Conservation (phyloP, 2,329 filamentous ascomycete species). For the Ophiostoma populinum region DNA sequence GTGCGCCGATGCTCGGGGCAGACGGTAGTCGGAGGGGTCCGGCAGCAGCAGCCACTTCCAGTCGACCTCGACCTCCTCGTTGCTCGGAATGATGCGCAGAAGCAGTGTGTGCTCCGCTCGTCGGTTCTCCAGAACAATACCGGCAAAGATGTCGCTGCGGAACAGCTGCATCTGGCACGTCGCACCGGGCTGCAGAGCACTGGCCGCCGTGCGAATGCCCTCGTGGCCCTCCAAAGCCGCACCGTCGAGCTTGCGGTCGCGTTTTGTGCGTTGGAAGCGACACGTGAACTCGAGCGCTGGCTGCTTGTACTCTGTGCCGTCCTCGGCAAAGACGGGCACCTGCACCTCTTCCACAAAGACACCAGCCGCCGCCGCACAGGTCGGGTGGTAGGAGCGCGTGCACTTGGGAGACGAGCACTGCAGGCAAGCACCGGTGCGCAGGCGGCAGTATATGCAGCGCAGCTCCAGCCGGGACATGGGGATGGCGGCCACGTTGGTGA, state of each 20-base stretch:
- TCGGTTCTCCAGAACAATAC: slow-evolving; percentile 71
- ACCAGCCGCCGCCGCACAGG: slow-evolving; percentile 80
- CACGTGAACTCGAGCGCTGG: slow-evolving; percentile 88
- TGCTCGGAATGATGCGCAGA: slow-evolving; percentile 68
- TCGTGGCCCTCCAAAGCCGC: slow-evolving; percentile 53
- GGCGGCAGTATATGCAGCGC: slow-evolving; percentile 88
- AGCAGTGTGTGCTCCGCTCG: slow-evolving; percentile 57
- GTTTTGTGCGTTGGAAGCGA: slow-evolving; percentile 80
- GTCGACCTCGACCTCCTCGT: slow-evolving; percentile 60
- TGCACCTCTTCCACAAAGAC: slow-evolving; percentile 80
- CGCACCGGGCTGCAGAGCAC: slow-evolving; percentile 50
- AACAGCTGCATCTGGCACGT: slow-evolving; percentile 76
- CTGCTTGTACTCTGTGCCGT: slow-evolving; percentile 82
- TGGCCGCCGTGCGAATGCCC: slow-evolving; percentile 50
- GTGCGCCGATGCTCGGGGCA: slow-evolving; percentile 57
- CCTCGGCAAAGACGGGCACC: slow-evolving; percentile 74
- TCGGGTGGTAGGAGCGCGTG: slow-evolving; percentile 82
- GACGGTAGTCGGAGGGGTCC: slow-evolving; percentile 49
- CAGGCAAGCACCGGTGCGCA: slow-evolving; percentile 88
- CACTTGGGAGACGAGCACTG: slow-evolving; percentile 95
- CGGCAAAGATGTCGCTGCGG: slow-evolving; percentile 78
- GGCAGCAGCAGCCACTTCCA: slow-evolving; percentile 72
- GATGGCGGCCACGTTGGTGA: slow-evolving; percentile 66
- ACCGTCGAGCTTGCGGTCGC: slow-evolving; percentile 56
- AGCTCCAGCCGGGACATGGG: slow-evolving; percentile 76